Percentiles rank a stretch among this genome's conserved stretches.
These are phyloP conservation scores for Wickerhamiella slavikovae DNA, from an alignment of 805 yeast species.

Conservation along the genomic window DNA sequence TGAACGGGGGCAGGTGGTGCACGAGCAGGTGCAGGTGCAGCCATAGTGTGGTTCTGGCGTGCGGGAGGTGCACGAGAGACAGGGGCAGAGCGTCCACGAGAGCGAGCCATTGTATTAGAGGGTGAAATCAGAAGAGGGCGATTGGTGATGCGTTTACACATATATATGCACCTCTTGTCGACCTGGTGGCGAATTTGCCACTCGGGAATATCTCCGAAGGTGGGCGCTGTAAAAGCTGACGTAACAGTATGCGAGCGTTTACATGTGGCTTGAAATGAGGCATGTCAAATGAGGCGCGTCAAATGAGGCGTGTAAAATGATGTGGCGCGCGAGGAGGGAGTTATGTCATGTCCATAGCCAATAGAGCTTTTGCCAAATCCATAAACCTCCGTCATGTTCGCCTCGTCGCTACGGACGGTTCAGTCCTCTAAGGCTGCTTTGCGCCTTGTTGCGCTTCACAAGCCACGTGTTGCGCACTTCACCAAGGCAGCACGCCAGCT, in stretches of 20 bases:
- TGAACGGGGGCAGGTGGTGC: constrained; percentile 29
- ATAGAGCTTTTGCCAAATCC: not conserved
- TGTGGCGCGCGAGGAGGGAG: no score
- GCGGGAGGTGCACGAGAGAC: constrained; percentile 10
- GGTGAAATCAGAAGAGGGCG: not conserved
- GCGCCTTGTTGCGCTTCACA: no score
- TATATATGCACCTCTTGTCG: no score
- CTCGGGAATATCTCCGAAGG: no score
- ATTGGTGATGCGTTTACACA: not conserved
- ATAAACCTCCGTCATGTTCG: not conserved
- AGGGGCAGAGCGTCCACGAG: constrained; percentile 25
- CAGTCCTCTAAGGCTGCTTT: not conserved
- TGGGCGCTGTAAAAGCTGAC: no score
- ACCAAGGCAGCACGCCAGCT: no score
- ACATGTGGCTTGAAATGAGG: no score
- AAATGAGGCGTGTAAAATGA: no score
- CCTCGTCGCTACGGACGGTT: not conserved
- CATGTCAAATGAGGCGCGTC: no score
- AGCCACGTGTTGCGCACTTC: no score
- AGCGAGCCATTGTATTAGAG: constrained; percentile 13
- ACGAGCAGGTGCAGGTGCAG: constrained; percentile 38
- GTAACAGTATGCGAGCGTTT: no score
- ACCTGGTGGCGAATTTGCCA: no score
- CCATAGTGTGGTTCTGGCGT: constrained; percentile 15
- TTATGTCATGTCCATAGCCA: not conserved